phyloP scores from a whole-genome alignment of 768 basidiomycete species.

The Fomitopsis pulvina region DNA sequence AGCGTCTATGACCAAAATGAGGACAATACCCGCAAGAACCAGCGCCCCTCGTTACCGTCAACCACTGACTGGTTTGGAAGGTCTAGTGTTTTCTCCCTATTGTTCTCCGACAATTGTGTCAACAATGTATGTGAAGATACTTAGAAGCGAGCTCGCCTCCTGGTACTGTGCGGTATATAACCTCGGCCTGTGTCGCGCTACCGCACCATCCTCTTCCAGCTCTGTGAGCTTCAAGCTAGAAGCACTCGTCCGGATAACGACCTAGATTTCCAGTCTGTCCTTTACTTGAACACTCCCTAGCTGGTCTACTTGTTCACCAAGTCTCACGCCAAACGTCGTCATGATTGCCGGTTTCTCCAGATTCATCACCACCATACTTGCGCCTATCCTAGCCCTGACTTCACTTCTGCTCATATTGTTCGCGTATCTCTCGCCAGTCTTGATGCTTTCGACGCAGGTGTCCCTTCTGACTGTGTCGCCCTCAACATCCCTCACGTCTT shows the following conservation, averaged over 20 bases:
- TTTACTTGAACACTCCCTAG: constrained; percentile 1
- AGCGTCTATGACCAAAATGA: background rate
- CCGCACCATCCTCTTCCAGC: constrained; percentile 6
- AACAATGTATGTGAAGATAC: background rate
- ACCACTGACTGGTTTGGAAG: background rate
- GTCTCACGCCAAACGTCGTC: constrained; percentile 8
- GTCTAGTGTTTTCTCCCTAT: background rate
- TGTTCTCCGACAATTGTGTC: constrained; percentile 3
- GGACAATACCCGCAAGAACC: background rate
- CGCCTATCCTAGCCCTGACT: constrained; percentile 59
- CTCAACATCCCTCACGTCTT: constrained; percentile 35
- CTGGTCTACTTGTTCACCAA: constrained; percentile 3
- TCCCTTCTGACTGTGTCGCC: constrained; percentile 61
- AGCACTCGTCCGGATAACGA: background rate
- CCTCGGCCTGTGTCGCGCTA: background rate
- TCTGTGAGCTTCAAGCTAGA: constrained; percentile 4
- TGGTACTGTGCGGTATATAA: background rate
- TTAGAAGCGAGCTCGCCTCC: background rate
- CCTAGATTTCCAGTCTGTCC: background rate
- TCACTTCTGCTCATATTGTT: constrained; percentile 61
- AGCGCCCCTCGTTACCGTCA: constrained; percentile 2
- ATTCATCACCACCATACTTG: constrained; percentile 58
- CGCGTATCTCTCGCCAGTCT: constrained; percentile 58
- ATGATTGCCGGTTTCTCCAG: constrained; percentile 74
- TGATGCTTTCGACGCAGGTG: constrained; percentile 55